Conservation (phyloP, 1,139 yeast species). For the Taphrina pruni region DNA sequence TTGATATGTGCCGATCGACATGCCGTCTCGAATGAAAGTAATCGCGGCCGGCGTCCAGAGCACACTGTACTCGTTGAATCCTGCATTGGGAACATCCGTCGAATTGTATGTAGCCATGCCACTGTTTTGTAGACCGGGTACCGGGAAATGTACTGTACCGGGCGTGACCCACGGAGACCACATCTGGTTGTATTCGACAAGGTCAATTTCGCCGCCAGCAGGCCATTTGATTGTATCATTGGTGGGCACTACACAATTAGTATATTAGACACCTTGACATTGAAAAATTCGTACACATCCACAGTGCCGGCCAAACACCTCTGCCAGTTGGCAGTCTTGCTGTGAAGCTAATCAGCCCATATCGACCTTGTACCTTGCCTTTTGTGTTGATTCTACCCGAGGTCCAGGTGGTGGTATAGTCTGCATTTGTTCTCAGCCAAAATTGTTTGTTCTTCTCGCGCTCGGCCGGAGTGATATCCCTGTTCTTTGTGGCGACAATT, state of each 20-base stretch:
- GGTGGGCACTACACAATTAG: not conserved
- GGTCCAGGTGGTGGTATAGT: constrained; percentile 10
- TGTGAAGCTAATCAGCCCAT: constrained; percentile 10
- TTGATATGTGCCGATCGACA: constrained; percentile 12
- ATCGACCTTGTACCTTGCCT: constrained; percentile 11
- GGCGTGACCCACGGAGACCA: constrained; percentile 15
- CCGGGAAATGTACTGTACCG: constrained; percentile 8
- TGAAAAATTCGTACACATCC: not conserved
- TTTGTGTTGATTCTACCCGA: constrained; percentile 13
- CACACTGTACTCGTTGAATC: constrained; percentile 22
- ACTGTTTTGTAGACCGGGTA: not conserved
- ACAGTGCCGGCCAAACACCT: constrained; percentile 22
- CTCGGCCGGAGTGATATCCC: constrained; percentile 5
- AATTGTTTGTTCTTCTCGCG: constrained; percentile 17
- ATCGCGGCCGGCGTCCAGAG: constrained; percentile 19
- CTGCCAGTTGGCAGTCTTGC: constrained; percentile 16
- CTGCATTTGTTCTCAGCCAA: not conserved
- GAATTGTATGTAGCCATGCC: constrained; percentile 1
- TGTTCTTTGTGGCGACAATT: constrained; percentile 3
- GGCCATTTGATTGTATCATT: not conserved
- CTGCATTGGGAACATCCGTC: constrained; percentile 6
- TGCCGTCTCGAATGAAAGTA: constrained; percentile 16
- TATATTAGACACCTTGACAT: too few species aligned
- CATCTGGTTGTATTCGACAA: constrained; percentile 7
- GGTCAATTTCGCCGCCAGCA: constrained; percentile 3